These are phyloP conservation scores for Botryotinia globosa DNA, from an alignment of 2,329 filamentous ascomycete species.

Conservation along the genomic window DNA sequence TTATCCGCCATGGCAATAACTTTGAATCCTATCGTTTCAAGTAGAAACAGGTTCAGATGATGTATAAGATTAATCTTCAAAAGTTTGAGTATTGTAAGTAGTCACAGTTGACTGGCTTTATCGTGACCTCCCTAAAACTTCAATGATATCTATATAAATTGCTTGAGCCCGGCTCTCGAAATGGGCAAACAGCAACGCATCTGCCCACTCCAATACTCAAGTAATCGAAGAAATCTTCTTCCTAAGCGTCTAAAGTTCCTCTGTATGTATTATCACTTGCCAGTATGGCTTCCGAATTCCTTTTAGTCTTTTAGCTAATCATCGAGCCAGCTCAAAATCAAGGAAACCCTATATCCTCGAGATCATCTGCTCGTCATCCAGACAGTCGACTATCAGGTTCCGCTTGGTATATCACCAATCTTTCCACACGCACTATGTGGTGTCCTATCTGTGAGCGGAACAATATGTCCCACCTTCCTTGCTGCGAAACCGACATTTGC, in stretches of 20 bases:
- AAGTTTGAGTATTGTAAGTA: background rate
- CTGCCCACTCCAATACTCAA: background rate
- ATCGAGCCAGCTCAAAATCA: background rate
- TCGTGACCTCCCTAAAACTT: background rate
- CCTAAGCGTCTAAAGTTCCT: background rate
- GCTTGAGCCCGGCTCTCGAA: background rate
- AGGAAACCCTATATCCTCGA: background rate
- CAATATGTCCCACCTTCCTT: rapidly evolving
- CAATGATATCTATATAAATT: background rate
- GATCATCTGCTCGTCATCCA: background rate
- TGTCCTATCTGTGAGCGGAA: background rate
- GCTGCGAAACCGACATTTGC: rapidly evolving
- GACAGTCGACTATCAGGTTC: background rate
- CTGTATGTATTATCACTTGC: background rate
- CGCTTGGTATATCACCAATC: background rate
- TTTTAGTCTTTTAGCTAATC: background rate
- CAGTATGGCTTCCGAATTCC: background rate
- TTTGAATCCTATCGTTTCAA: background rate
- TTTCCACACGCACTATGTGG: background rate
- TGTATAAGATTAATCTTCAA: background rate
- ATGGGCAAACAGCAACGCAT: background rate
- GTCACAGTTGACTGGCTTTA: background rate
- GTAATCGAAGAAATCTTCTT: background rate
- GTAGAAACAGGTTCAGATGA: background rate
- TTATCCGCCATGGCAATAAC: background rate